These are phyloP conservation scores for Grammothele lineata DNA, from an alignment of 768 basidiomycete species.

Conservation along the genomic window DNA sequence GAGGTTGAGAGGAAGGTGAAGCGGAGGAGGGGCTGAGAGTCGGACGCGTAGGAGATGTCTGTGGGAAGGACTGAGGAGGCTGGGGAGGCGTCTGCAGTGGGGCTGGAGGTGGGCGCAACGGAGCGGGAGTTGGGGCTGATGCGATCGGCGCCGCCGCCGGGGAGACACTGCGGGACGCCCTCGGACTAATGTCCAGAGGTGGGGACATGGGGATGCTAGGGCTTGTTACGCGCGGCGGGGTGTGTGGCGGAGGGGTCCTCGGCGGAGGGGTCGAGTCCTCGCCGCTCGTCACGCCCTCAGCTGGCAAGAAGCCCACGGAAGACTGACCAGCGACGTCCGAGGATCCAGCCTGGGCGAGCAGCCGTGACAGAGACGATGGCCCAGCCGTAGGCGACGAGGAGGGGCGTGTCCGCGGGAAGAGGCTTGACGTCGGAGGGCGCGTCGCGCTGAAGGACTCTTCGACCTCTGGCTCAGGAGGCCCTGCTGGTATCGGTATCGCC, in stretches of 20 bases:
- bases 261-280: too few species aligned
- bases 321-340: background rate
- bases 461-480: constrained; percentile 64
- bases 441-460: constrained; percentile 68
- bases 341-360: constrained; percentile 64
- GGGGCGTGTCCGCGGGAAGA: constrained; percentile 63
- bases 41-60: too few species aligned
- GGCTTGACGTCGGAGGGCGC: constrained; percentile 61
- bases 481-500: constrained; percentile 47
- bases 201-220: too few species aligned
- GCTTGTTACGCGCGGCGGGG: too few species aligned
- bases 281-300: too few species aligned
- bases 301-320: too few species aligned
- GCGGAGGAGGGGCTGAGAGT: background rate
- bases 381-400: constrained; percentile 67
- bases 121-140: too few species aligned
- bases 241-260: too few species aligned
- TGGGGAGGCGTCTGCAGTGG: background rate
- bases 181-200: background rate
- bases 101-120: background rate
- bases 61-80: too few species aligned
- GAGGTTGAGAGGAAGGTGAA: background rate
- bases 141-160: too few species aligned
- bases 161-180: constrained; percentile 1
- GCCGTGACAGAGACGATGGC: constrained; percentile 74